phyloP scores from a whole-genome alignment of 2,329 filamentous ascomycete species.

The Diaporthe helianthi region DNA sequence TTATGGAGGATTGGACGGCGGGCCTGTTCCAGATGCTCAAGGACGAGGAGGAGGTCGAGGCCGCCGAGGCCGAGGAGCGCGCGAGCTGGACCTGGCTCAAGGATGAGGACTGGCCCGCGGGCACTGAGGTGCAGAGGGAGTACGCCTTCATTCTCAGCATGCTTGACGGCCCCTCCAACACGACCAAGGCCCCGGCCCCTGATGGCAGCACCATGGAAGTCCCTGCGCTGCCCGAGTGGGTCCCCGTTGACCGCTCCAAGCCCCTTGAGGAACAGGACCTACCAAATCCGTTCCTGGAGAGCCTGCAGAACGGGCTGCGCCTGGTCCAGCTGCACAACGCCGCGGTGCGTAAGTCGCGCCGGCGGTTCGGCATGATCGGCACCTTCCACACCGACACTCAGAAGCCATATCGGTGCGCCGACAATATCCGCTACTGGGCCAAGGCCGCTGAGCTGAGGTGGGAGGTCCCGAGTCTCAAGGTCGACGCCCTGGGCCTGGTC shows the following conservation, averaged over 20 bases:
- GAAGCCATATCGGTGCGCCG: conserved; percentile 92
- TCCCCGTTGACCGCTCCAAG: conserved; percentile 54
- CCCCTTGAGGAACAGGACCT: conserved; percentile 46
- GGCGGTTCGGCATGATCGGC: conserved; percentile 89
- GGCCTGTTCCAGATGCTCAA: conserved; percentile 79
- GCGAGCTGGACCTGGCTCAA: conserved; percentile 81
- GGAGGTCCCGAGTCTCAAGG: conserved; percentile 76
- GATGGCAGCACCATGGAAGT: conserved; percentile 54
- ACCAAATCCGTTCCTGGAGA: conserved; percentile 76
- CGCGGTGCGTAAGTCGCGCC: conserved; percentile 81
- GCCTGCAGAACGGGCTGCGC: conserved; percentile 79
- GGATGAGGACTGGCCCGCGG: conserved; percentile 74
- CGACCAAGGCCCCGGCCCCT: conserved; percentile 26
- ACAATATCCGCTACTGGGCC: conserved; percentile 94
- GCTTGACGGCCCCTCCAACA: conserved; percentile 39
- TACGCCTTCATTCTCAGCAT: conserved; percentile 82
- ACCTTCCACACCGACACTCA: conserved; percentile 89
- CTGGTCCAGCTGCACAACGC: conserved; percentile 91
- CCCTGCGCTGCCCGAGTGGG: conserved; percentile 72
- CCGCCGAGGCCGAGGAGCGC: conserved; percentile 72
- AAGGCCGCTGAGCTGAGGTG: conserved; percentile 95
- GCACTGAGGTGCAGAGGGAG: conserved; percentile 75
- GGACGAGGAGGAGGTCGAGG: conserved; percentile 79
- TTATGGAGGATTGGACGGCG: conserved; percentile 79
- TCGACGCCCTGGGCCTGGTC: conserved; percentile 88